A percentile compares a stretch with the other conserved stretches of the same genome.
These are phyloP conservation scores for Aspergillus ellipticus DNA, from an alignment of 495 filamentous ascomycete species.

Conservation along the genomic window DNA sequence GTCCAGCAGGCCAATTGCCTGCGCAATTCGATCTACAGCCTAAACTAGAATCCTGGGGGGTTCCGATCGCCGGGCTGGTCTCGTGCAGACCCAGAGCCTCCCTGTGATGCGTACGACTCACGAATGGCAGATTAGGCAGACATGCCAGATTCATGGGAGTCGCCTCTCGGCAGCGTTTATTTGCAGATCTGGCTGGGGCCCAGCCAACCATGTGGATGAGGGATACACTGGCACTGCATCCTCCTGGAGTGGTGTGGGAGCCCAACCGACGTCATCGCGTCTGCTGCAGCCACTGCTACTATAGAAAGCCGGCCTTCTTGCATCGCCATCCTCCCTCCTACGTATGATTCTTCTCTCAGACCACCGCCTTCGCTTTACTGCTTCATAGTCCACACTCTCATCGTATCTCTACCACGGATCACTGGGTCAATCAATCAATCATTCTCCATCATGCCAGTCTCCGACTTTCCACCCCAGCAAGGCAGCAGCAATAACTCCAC, in stretches of 20 bases:
- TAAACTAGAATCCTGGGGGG: neutral
- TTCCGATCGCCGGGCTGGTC: neutral
- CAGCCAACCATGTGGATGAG: neutral
- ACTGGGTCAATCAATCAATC: neutral
- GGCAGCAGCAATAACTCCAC: slow-evolving; percentile 14
- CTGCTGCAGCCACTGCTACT: neutral
- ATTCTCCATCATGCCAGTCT: slow-evolving; percentile 27
- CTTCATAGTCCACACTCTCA: too few species aligned
- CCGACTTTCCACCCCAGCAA: slow-evolving; percentile 24
- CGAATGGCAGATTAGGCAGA: neutral
- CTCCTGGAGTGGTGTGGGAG: neutral
- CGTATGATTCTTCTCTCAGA: neutral
- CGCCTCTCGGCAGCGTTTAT: neutral
- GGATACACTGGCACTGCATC: neutral
- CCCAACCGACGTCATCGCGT: slow-evolving; percentile 8
- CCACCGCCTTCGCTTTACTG: neutral
- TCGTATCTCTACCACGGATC: neutral
- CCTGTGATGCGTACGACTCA: neutral
- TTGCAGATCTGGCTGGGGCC: neutral
- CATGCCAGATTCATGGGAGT: slow-evolving; percentile 2
- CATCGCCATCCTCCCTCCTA: neutral
- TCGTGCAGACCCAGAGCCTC: neutral
- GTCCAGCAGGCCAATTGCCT: neutral
- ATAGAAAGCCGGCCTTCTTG: slow-evolving; percentile 1
- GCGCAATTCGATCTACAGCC: neutral